Percentiles rank a stretch among this genome's conserved stretches.
Evolutionary conservation across 2,329 filamentous ascomycete genomes (phyloP).

Genomic region (Zasmidium citrigriseum): DNA sequence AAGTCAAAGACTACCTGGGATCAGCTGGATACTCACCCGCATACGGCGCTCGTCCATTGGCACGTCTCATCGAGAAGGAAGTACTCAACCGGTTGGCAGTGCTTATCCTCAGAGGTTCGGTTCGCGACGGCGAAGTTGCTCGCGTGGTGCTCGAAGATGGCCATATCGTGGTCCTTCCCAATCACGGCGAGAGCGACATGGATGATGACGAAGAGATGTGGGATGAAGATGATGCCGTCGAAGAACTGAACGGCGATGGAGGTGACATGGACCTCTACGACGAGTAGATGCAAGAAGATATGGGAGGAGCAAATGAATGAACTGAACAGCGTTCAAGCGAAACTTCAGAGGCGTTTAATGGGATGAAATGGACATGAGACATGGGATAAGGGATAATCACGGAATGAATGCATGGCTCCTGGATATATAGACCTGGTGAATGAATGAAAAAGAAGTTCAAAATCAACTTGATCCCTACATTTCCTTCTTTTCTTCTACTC

Average conservation of each 20-base stretch:
- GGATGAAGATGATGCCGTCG: constrained; percentile 72
- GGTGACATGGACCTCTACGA: constrained; percentile 66
- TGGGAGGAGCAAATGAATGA: constrained; percentile 4
- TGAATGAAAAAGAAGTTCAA: neutral
- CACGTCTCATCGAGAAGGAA: constrained; percentile 92
- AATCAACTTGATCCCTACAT: neutral
- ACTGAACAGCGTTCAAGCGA: constrained; percentile 23
- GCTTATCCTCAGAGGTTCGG: constrained; percentile 79
- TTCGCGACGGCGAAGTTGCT: constrained; percentile 83
- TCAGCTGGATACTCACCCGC: constrained; percentile 90
- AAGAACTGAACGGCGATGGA: constrained; percentile 61
- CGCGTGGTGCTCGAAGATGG: constrained; percentile 76
- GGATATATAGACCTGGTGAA: constrained; percentile 6
- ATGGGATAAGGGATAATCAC: neutral
- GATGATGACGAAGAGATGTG: constrained; percentile 65
- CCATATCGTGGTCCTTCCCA: constrained; percentile 77
- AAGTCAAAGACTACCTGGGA: constrained; percentile 91
- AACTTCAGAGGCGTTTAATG: constrained; percentile 1
- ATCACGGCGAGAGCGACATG: constrained; percentile 68
- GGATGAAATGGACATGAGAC: neutral
- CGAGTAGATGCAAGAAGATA: constrained; percentile 17
- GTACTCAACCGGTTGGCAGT: constrained; percentile 92
- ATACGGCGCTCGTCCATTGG: constrained; percentile 87
- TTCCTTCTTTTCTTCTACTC: neutral
- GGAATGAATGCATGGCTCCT: neutral